Base-by-base conservation (phyloP, 1,284 basidiomycete genomes). In the Exobasidium cylindrosporum region DNA sequence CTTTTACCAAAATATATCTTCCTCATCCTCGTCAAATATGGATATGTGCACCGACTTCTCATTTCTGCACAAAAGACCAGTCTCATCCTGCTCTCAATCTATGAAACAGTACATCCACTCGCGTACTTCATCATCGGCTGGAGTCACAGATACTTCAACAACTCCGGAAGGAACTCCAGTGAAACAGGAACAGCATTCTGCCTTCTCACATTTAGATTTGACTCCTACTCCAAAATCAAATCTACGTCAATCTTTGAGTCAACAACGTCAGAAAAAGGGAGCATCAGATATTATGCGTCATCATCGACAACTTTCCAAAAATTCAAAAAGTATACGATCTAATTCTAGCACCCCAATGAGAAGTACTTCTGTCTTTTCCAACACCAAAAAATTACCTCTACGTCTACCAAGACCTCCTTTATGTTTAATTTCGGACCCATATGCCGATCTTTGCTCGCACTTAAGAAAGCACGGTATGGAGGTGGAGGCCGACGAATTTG, bases 361-460 rank as follows among this genome's bases (percentile, higher is more conserved):
- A 40, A 40, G 17, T 40, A 17, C 17, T 40, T 50, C 47, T 21
- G 14, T 31, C 47, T 55, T 44, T 55, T 13, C 32, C 4, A 4
- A 40, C 53, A 31, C 29, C 17, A 44, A 26, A 28, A 55, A 29
- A 28, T 35, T 63, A 17, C 61, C 61, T 30, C 26, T 62, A 4
- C 26, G 53, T 21, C 60, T 63, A 11, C 61, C 61, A 3, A 45
- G 28, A 21, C 60, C 61, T 3, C 23, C 35, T 13, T 21, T 63
- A 3, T 23, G 17, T 10, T 26, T 61, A 45, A 45, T 63, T 14
- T 60, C 61, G n/a, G 44, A 59, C n/a, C 61, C 61, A 14, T 61
- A 61, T 46, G 45, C 21, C 10, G 57, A 61, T 29, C 60, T 63
- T 21, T 21, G 44, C 13, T 28, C 13, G 30, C 61, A 63, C 44